phyloP scores from a whole-genome alignment of 2,329 filamentous ascomycete genomes.

The Neofusicoccum umdonicola region DNA sequence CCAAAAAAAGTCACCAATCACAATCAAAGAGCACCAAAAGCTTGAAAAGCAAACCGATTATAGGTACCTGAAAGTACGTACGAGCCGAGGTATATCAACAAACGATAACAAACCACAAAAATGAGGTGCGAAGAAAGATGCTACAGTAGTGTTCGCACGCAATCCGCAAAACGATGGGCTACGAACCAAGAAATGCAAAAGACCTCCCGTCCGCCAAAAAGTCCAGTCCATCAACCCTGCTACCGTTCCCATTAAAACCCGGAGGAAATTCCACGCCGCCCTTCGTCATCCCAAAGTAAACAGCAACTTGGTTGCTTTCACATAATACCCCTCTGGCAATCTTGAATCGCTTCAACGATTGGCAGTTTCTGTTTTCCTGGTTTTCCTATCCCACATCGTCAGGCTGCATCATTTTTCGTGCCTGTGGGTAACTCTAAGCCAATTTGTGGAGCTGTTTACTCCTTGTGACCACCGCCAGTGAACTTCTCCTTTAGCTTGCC shows the following conservation, averaged over 20 bases:
- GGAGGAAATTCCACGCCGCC: not conserved
- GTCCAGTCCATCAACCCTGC: not conserved
- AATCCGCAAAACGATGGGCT: constrained; percentile 4
- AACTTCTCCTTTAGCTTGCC: constrained; percentile 51
- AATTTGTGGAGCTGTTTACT: not conserved
- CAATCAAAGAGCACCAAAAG: not conserved
- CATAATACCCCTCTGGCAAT: not conserved
- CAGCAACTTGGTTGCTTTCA: not conserved
- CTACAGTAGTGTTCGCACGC: not conserved
- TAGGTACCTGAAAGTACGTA: constrained; percentile 6
- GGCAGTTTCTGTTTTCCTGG: not conserved
- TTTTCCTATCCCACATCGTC: not conserved
- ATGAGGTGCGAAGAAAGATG: not conserved
- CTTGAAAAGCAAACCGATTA: not conserved
- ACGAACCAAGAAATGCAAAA: constrained; percentile 13
- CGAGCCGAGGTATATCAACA: constrained; percentile 15
- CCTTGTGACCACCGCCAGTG: constrained; percentile 17
- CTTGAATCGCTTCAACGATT: constrained; percentile 12
- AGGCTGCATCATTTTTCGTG: not conserved
- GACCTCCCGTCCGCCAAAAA: not conserved
- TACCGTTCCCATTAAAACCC: constrained; percentile 4
- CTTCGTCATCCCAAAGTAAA: not conserved
- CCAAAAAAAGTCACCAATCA: not conserved
- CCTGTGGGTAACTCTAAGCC: not conserved
- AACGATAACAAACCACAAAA: not conserved